phyloP scores from a whole-genome alignment of 371 early-diverging fungal genomes.

The Globomyces sp. region DNA sequence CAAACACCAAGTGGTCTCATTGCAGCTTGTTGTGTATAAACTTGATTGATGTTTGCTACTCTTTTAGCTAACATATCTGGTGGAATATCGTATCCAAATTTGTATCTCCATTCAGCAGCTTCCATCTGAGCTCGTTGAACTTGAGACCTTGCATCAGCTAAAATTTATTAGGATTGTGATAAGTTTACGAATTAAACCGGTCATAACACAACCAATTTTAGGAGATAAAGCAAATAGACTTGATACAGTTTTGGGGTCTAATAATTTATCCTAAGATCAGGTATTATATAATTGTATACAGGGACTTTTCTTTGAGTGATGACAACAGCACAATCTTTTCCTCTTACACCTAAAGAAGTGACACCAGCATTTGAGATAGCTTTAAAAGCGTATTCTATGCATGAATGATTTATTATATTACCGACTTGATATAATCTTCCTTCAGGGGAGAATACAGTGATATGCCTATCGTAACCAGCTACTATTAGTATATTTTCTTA shows the following conservation, averaged over 20 bases:
- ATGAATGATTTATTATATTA: conserved; percentile 41
- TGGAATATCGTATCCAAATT: conserved; percentile 97
- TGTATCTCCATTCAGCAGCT: conserved; percentile 97
- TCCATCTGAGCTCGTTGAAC: conserved; percentile 91
- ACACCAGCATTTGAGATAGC: conserved; percentile 94
- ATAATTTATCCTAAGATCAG: conserved; percentile 81
- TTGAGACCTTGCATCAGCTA: conserved; percentile 92
- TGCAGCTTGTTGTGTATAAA: conserved; percentile 98
- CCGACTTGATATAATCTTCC: conserved; percentile 99
- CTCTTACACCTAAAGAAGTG: conserved; percentile 94
- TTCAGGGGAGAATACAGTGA: conserved; percentile 98
- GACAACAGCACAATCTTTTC: conserved; percentile 89
- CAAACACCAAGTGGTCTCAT: conserved; percentile 95
- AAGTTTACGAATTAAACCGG: conserved; percentile 71
- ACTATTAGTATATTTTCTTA: not conserved
- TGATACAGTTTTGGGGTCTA: conserved; percentile 93
- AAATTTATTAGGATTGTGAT: too few relatives aligned
- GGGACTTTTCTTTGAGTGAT: conserved; percentile 97
- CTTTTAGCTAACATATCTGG: conserved; percentile 96
- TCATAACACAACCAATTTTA: conserved; percentile 96
- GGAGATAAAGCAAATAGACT: conserved; percentile 92
- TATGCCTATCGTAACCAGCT: conserved; percentile 64
- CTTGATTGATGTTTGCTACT: conserved; percentile 96
- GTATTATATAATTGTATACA: conserved; percentile 48
- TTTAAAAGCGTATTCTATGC: conserved; percentile 96